phyloP scores from a whole-genome alignment of 2,329 filamentous ascomycete species.

The Beauveria medogensis region DNA sequence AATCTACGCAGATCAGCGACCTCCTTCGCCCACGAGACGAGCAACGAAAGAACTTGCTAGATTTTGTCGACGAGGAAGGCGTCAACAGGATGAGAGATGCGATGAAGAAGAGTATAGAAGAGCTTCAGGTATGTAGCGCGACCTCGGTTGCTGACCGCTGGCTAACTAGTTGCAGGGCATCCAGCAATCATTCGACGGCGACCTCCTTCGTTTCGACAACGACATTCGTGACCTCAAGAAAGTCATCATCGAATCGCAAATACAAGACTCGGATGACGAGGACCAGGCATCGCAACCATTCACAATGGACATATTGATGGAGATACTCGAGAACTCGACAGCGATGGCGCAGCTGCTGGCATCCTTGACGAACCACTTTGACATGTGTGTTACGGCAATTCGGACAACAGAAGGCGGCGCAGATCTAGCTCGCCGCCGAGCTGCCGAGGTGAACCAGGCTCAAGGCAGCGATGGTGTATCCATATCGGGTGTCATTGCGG shows the following conservation, averaged over 20 bases:
- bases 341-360: conserved; percentile 75
- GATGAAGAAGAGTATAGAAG: conserved; percentile 62
- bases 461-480: conserved; percentile 43
- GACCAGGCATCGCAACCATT: conserved; percentile 21
- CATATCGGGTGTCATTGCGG: conserved; percentile 58
- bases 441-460: conserved; percentile 52
- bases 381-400: conserved; percentile 85
- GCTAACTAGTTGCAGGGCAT: conserved; percentile 36
- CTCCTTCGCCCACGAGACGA: conserved; percentile 53
- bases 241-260: conserved; percentile 38
- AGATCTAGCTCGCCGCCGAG: conserved; percentile 58
- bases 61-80: conserved; percentile 68
- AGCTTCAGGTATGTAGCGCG: conserved; percentile 49
- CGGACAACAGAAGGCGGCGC: conserved; percentile 80
- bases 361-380: conserved; percentile 79
- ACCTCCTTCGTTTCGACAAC: conserved; percentile 66
- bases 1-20: conserved; percentile 55
- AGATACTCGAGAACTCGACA: conserved; percentile 65
- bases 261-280: conserved; percentile 24
- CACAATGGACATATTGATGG: conserved; percentile 47
- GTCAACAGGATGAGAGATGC: conserved; percentile 58
- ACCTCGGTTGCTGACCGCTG: conserved; percentile 9
- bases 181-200: conserved; percentile 67
- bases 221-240: conserved; percentile 61
- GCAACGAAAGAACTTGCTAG: conserved; percentile 55